phyloP scores from a whole-genome alignment of 2,329 filamentous ascomycete genomes.

The Chalaropsis ovoidea region DNA sequence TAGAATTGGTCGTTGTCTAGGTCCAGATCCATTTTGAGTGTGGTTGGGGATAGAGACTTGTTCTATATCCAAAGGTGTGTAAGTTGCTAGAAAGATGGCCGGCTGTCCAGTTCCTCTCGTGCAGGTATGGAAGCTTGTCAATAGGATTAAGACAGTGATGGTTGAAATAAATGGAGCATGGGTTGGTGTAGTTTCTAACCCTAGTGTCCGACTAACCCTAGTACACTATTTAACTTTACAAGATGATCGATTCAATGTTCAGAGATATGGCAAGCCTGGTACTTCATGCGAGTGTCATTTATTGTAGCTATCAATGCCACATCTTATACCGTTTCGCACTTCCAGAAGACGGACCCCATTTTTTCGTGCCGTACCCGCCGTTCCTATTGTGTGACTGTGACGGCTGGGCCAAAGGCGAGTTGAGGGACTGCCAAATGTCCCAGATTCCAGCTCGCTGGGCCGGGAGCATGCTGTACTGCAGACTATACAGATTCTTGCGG shows the following conservation, averaged over 20 bases:
- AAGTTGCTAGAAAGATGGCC: too few species aligned
- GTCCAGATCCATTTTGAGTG: slow-evolving; percentile 29
- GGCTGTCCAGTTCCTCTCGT: too few species aligned
- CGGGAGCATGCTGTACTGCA: slow-evolving; percentile 97
- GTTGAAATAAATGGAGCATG: background rate
- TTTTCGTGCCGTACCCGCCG: slow-evolving; percentile 29
- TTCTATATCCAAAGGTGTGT: background rate
- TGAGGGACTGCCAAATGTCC: slow-evolving; percentile 75
- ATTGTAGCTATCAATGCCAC: background rate
- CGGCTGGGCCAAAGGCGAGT: slow-evolving; percentile 38
- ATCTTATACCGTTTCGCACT: slow-evolving; percentile 16
- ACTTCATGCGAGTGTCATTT: background rate
- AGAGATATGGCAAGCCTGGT: background rate
- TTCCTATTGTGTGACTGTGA: slow-evolving; percentile 27
- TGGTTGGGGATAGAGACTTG: background rate
- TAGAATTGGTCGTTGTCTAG: slow-evolving; percentile 71
- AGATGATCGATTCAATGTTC: background rate
- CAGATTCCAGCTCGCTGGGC: slow-evolving; percentile 65
- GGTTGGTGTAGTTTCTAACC: background rate
- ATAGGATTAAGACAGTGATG: background rate
- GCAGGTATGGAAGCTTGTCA: background rate
- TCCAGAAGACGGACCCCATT: slow-evolving; percentile 14
- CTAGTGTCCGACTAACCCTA: background rate
- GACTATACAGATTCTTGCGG: slow-evolving; percentile 82
- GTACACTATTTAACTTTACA: background rate